Conservation (phyloP, 306 rosid genomes). For the Arachis stenosperma region DNA sequence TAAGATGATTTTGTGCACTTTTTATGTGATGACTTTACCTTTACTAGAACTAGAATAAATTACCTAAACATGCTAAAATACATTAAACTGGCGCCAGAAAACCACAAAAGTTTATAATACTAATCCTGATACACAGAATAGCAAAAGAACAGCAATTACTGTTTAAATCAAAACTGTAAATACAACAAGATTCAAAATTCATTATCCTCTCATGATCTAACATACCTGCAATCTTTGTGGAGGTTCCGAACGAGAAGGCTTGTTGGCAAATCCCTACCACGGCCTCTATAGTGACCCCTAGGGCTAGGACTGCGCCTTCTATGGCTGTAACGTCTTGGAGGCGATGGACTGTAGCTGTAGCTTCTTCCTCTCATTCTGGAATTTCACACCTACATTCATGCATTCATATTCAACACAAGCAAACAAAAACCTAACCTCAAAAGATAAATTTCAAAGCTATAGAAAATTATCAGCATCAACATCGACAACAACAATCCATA, state of each 20-base stretch:
- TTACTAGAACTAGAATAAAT: too few relatives aligned
- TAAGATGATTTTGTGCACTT: too few relatives aligned
- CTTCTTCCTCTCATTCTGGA: conserved; percentile 82
- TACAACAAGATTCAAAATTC: not conserved
- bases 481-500: too few relatives aligned
- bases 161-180: not conserved
- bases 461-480: too few relatives aligned
- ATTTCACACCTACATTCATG: conserved; percentile 31
- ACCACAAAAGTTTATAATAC: not conserved
- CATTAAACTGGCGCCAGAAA: not conserved
- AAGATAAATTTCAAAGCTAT: not conserved
- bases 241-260: conserved; percentile 91
- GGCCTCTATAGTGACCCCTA: conserved; percentile 54
- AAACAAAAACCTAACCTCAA: not conserved
- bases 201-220: not conserved
- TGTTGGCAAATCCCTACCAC: conserved; percentile 65
- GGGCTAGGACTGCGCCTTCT: conserved; percentile 74
- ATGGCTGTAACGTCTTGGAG: conserved; percentile 66
- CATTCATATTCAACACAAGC: not conserved
- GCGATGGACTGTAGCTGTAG: conserved; percentile 80
- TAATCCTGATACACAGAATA: not conserved
- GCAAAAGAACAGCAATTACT: not conserved
- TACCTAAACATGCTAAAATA: too few relatives aligned
- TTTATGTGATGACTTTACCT: too few relatives aligned
- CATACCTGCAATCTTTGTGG: conserved; percentile 70